phyloP scores from a whole-genome alignment of 305 asterid genomes.

The Euphrasia arctica region DNA sequence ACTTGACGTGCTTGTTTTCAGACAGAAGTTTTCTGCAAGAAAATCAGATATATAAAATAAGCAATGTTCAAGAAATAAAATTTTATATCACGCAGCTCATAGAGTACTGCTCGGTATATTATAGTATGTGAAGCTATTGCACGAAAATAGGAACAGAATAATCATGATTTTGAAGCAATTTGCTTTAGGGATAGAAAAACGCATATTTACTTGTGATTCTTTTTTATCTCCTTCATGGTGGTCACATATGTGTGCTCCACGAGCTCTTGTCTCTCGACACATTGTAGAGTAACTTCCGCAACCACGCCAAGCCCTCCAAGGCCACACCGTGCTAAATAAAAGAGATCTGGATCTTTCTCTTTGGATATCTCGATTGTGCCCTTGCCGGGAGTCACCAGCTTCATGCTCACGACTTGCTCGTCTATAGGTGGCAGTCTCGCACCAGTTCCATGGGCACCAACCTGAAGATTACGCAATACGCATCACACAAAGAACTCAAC shows the following conservation, averaged over 20 bases:
- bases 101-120: not conserved
- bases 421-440: constrained; percentile 94
- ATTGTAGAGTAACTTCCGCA: constrained; percentile 92
- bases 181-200: constrained; percentile 13
- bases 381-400: constrained; percentile 85
- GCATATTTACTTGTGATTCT: constrained; percentile 78
- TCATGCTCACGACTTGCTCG: constrained; percentile 97
- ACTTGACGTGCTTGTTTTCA: constrained; percentile 93
- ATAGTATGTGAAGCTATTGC: too few relatives aligned
- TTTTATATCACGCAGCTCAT: not conserved
- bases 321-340: constrained; percentile 95
- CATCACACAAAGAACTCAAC: constrained; percentile 15
- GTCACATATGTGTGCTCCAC: constrained; percentile 88
- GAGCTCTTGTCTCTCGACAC: constrained; percentile 94
- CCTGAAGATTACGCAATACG: constrained; percentile 43
- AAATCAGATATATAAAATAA: constrained; percentile 10
- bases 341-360: constrained; percentile 88
- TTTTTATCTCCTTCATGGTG: constrained; percentile 70
- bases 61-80: constrained; percentile 9
- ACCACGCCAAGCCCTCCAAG: constrained; percentile 99
- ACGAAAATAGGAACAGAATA: too few relatives aligned
- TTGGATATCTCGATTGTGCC: constrained; percentile 85
- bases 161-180: not conserved
- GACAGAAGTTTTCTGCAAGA: constrained; percentile 70
- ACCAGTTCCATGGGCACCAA: constrained; percentile 99